Evolutionary conservation across 345 rosid genomes (phyloP).

Genomic region (Toxicodendron radicans): DNA sequence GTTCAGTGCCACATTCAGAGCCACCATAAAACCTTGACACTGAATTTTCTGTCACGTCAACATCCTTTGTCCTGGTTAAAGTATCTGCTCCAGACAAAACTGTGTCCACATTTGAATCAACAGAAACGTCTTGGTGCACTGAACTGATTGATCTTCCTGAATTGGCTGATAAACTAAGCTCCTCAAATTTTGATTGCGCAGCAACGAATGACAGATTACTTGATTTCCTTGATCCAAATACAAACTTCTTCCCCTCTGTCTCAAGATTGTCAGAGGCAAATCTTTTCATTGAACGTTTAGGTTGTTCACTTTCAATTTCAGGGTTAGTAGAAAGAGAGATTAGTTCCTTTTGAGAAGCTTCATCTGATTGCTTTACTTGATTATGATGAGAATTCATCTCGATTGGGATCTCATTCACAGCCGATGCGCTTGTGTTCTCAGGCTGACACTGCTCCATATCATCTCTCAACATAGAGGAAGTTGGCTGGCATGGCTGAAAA

Average conservation of each 20-base stretch:
- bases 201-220: constrained; percentile 71
- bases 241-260: constrained; percentile 43
- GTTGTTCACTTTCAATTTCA: constrained; percentile 52
- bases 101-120: constrained; percentile 38
- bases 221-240: constrained; percentile 47
- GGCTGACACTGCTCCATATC: constrained; percentile 39
- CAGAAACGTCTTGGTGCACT: constrained; percentile 41
- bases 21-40: constrained; percentile 40
- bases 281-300: constrained; percentile 60
- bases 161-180: constrained; percentile 46
- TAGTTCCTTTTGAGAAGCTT: constrained; percentile 29
- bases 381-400: constrained; percentile 32
- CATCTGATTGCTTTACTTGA: constrained; percentile 30
- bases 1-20: constrained; percentile 92
- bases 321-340: constrained; percentile 29
- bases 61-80: constrained; percentile 29
- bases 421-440: constrained; percentile 34
- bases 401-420: constrained; percentile 37
- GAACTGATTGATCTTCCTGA: constrained; percentile 36
- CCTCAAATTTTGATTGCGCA: constrained; percentile 81
- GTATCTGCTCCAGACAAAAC: constrained; percentile 33
- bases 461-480: constrained; percentile 25
- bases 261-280: constrained; percentile 49
- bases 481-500: constrained; percentile 26
- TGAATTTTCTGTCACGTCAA: constrained; percentile 33